These are phyloP conservation scores for Delonix regia DNA, from an alignment of 306 rosid species.

Conservation along the genomic window DNA sequence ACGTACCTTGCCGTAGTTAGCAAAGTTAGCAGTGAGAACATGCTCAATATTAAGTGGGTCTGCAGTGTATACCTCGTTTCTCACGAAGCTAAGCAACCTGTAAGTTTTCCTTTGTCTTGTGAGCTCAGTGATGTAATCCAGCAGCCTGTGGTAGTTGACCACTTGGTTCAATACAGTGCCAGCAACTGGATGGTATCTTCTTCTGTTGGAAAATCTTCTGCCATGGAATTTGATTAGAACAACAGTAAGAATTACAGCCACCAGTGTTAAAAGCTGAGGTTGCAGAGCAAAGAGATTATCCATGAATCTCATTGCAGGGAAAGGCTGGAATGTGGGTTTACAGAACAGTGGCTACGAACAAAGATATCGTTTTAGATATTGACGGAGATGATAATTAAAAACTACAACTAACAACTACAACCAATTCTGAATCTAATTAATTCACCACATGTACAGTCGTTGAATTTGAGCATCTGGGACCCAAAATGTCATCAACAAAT, in stretches of 20 bases:
- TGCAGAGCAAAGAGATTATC: constrained; percentile 23
- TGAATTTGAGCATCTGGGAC: too few relatives aligned
- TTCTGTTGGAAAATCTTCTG: constrained; percentile 26
- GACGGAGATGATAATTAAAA: too few relatives aligned
- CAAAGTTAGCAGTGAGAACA: constrained; percentile 56
- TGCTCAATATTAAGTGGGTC: constrained; percentile 66
- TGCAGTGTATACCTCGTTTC: constrained; percentile 67
- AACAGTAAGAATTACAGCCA: constrained; percentile 34
- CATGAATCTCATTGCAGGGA: constrained; percentile 13
- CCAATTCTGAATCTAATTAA: too few relatives aligned
- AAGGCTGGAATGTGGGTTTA: not conserved
- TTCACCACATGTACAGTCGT: too few relatives aligned
- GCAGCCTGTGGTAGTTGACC: constrained; percentile 50
- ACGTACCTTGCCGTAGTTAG: constrained; percentile 69
- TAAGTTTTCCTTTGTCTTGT: constrained; percentile 54
- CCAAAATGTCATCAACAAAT: too few relatives aligned
- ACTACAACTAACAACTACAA: too few relatives aligned
- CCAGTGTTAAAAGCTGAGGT: constrained; percentile 16
- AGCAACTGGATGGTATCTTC: constrained; percentile 49
- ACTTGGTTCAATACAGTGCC: constrained; percentile 28
- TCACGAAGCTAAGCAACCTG: constrained; percentile 53
- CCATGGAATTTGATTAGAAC: constrained; percentile 26
- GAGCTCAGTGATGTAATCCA: constrained; percentile 63
- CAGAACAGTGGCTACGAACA: not conserved
- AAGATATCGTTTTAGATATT: not conserved